Evolutionary conservation across 2,329 filamentous ascomycete species (phyloP).

Genomic region (Pseudogymnoascus sp.): DNA sequence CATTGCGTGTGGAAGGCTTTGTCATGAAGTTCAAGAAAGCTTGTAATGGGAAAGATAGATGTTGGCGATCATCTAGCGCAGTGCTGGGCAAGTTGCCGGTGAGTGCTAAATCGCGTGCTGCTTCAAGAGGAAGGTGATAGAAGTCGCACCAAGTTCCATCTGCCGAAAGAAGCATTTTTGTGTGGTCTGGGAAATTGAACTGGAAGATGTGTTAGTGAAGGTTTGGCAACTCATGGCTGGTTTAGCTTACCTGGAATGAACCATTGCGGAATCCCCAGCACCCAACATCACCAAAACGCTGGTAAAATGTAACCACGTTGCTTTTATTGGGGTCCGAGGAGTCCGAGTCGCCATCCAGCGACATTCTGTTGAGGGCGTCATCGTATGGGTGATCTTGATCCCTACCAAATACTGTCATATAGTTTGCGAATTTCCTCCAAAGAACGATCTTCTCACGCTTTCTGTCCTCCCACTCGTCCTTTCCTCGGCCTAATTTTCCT

Average conservation of each 20-base stretch:
- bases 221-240: neutral
- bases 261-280: conserved; percentile 78
- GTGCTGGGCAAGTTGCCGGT: conserved; percentile 62
- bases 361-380: conserved; percentile 33
- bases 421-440: conserved; percentile 69
- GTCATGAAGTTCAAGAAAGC: conserved; percentile 61
- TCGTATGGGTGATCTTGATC: conserved; percentile 54
- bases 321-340: conserved; percentile 36
- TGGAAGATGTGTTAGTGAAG: conserved; percentile 30
- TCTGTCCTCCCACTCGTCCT: conserved; percentile 57
- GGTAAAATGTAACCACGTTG: conserved; percentile 71
- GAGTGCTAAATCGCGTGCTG: conserved; percentile 55
- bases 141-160: conserved; percentile 72
- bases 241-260: conserved; percentile 57
- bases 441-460: conserved; percentile 59
- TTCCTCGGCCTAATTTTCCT: conserved; percentile 55
- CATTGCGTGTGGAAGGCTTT: conserved; percentile 43
- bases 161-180: conserved; percentile 71
- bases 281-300: conserved; percentile 71
- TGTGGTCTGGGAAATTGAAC: conserved; percentile 86
- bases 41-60: conserved; percentile 65
- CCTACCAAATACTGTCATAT: conserved; percentile 66
- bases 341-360: conserved; percentile 22
- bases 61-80: conserved; percentile 63
- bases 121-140: conserved; percentile 66